phyloP scores from a whole-genome alignment of 306 rosid species.

The Comarum palustre region DNA sequence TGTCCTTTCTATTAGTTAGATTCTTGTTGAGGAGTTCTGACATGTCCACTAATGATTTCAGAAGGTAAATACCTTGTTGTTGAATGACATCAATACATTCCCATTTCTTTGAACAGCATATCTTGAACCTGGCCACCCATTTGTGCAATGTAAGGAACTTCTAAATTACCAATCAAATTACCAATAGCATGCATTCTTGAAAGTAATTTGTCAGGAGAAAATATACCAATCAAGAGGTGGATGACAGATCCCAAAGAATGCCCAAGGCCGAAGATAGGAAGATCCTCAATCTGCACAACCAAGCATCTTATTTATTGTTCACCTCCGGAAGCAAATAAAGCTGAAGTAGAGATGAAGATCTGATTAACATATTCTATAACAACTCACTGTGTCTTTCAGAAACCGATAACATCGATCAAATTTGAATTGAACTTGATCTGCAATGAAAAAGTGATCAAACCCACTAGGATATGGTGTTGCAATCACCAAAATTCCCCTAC shows the following conservation, averaged over 20 bases:
- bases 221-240: conserved; percentile 90
- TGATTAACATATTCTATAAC: conserved; percentile 17
- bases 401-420: conserved; percentile 80
- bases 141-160: conserved; percentile 31
- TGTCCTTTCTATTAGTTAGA: neutral
- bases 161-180: conserved; percentile 31
- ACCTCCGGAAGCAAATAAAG: neutral
- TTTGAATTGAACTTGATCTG: conserved; percentile 93
- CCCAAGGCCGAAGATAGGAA: conserved; percentile 88
- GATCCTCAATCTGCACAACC: conserved; percentile 70
- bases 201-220: conserved; percentile 19
- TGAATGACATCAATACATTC: conserved; percentile 88
- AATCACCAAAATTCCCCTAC: conserved; percentile 78
- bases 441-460: conserved; percentile 92
- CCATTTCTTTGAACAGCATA: conserved; percentile 97
- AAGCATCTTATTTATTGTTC: conserved; percentile 23
- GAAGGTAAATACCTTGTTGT: conserved; percentile 69
- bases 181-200: conserved; percentile 23
- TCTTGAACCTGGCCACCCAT: conserved; percentile 79
- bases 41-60: conserved; percentile 1
- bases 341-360: conserved; percentile 12
- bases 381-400: conserved; percentile 62
- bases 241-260: conserved; percentile 96
- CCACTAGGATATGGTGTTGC: conserved; percentile 99
- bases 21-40: neutral